Base-by-base conservation (phyloP, 129 eudicot genomes). In the Gnaphalium uliginosum region DNA sequence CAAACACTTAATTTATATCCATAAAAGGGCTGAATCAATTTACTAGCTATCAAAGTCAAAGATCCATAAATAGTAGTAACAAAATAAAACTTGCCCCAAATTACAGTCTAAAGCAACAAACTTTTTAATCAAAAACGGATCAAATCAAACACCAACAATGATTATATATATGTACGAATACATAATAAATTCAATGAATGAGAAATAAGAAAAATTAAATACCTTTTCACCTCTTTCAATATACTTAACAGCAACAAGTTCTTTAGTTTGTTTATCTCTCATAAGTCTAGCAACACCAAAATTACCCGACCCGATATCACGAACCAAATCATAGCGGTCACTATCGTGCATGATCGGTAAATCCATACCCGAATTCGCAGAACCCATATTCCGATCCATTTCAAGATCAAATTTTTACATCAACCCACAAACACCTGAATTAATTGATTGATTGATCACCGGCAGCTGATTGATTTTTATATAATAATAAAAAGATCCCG, bases 161-260 rank as follows among this genome's bases (percentile, higher is more conserved):
- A 43, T 43, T 33, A 33, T 35, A n/a, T 41, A 15, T 46, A 46
- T 46, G 17, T 46, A 46, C 53, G n/a, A n/a, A 46, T 14, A 46
- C 18, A 46, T 46, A 3, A 46, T 46, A 46, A 19, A 56, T 5
- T 7, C 46, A 60, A 75, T 64, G 32, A 69, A 64, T 23, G 21
- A 73, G 23, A 50, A 75, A 27, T 26, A 58, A 14, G 26, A 64
- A 51, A 6, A 17, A 27, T 15, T 11, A 29, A 22, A 29, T 8
- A 92, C 96, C 97, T 89, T 89, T 57, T 92, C 96, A 23, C 97
- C 97, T 35, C 97, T 78, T 81, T 92, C 91, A 71, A 92, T 92
- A 79, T 89, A 92, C 85, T 92, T 92, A 53, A 92, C 96, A 33
- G 97, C 97, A 76, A 92, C 93, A n/a, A 87, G 89, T 77, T 89